These are phyloP conservation scores for Kuraishia borneana DNA, from an alignment of 805 yeast species.

Conservation along the genomic window DNA sequence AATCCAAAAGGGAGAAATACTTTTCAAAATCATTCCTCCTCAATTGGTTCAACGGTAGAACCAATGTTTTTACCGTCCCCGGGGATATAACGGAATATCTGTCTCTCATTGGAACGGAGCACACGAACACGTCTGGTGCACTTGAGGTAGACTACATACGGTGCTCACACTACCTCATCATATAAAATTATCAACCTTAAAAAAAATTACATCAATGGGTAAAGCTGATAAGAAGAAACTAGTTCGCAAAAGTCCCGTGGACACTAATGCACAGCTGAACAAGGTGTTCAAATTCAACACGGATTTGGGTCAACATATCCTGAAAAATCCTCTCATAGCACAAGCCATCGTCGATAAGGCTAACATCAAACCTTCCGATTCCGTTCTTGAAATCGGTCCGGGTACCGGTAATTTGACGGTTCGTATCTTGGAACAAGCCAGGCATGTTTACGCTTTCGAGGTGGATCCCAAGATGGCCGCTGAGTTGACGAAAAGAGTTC, in stretches of 20 bases:
- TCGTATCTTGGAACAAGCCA: slow-evolving; percentile 81
- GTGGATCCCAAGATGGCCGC: slow-evolving; percentile 99
- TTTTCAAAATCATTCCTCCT: slow-evolving; percentile 26
- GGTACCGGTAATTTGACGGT: slow-evolving; percentile 98
- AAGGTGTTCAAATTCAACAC: slow-evolving; percentile 95
- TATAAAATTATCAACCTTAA: slow-evolving; percentile 1
- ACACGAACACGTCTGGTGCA: not conserved
- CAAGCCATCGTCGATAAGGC: slow-evolving; percentile 98
- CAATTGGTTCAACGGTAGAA: slow-evolving; percentile 56
- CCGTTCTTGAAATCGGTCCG: slow-evolving; percentile 94
- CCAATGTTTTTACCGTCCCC: slow-evolving; percentile 50
- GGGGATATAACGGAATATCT: slow-evolving; percentile 47
- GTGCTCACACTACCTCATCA: slow-evolving; percentile 15
- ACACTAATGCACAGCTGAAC: slow-evolving; percentile 60
- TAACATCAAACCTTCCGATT: slow-evolving; percentile 81
- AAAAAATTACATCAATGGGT: slow-evolving; percentile 29
- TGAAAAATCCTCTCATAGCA: slow-evolving; percentile 92
- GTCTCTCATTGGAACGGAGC: slow-evolving; percentile 16
- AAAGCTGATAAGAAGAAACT: slow-evolving; percentile 58
- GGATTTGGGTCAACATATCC: slow-evolving; percentile 91
- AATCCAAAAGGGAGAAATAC: slow-evolving; percentile 31
- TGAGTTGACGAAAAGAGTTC: slow-evolving; percentile 92
- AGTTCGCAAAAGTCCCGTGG: slow-evolving; percentile 42
- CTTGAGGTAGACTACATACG: too few species aligned
- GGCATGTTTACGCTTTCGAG: slow-evolving; percentile 92